These are phyloP conservation scores for Lachancea dasiensis DNA, from an alignment of 805 yeast genomes.

Conservation along the genomic window DNA sequence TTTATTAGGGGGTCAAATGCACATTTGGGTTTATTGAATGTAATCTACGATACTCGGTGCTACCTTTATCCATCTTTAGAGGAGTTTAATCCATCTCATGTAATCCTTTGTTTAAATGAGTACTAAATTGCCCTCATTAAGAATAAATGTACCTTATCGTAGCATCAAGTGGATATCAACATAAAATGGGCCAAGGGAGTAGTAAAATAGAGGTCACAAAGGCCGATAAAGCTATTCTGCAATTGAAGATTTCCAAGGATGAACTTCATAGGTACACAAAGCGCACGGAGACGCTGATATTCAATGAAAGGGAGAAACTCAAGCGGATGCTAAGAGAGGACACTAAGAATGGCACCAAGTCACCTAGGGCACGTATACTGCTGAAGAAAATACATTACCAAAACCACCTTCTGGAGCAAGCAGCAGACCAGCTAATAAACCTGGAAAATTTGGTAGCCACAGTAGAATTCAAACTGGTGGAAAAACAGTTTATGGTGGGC, in stretches of 20 bases:
- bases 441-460: conserved; percentile 72
- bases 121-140: too few relatives aligned
- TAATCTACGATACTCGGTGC: too few relatives aligned
- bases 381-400: conserved; percentile 79
- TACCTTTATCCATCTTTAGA: too few relatives aligned
- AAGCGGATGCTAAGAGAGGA: conserved; percentile 26
- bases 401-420: conserved; percentile 58
- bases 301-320: conserved; percentile 45
- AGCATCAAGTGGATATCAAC: too few relatives aligned
- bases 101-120: too few relatives aligned
- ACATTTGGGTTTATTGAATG: too few relatives aligned
- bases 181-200: conserved; percentile 33
- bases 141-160: too few relatives aligned
- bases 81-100: too few relatives aligned
- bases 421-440: conserved; percentile 72
- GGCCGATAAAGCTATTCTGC: conserved; percentile 81
- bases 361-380: conserved; percentile 54
- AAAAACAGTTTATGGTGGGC: conserved; percentile 77
- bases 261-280: conserved; percentile 60
- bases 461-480: conserved; percentile 85
- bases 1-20: too few relatives aligned
- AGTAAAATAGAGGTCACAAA: conserved; percentile 62
- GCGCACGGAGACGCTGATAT: conserved; percentile 50
- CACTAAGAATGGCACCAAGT: conserved; percentile 44
- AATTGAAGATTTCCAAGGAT: conserved; percentile 84